phyloP scores from a whole-genome alignment of 2,329 filamentous ascomycete species.

The Pseudogymnoascus sp. region DNA sequence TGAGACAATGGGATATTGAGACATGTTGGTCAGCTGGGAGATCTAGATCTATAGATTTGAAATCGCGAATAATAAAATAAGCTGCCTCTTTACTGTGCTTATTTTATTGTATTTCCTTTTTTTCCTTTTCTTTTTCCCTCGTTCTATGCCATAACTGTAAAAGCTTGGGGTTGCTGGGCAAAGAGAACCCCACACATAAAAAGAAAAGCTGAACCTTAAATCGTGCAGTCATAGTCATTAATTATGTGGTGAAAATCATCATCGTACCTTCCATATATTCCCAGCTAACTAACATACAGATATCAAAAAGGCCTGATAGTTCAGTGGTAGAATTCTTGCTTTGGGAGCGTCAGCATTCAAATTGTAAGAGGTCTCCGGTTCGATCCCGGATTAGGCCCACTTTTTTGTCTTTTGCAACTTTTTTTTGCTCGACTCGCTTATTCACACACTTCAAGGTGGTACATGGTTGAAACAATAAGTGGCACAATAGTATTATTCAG shows the following conservation, averaged over 20 bases:
- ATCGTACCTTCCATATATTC: not conserved
- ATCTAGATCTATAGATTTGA: not conserved
- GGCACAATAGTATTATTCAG: no score
- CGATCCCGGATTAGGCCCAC: slow-evolving; percentile 3
- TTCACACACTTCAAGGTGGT: no score
- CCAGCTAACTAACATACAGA: not conserved
- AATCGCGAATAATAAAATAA: not conserved
- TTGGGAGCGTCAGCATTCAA: not conserved
- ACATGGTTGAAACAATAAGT: no score
- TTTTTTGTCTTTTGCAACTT: not conserved
- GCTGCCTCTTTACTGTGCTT: not conserved
- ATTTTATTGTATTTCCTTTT: not conserved
- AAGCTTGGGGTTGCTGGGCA: not conserved
- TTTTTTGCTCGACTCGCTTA: not conserved
- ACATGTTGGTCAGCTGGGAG: not conserved
- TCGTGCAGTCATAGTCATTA: no score
- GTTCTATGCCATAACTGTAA: not conserved
- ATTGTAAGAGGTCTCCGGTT: slow-evolving; percentile 6
- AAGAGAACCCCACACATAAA: not conserved
- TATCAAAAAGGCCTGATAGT: not conserved
- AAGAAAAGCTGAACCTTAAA: not conserved
- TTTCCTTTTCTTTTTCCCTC: not conserved
- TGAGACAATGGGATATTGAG: not conserved
- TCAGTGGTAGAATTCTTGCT: slow-evolving; percentile 7
- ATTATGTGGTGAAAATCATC: not conserved